These are phyloP conservation scores for Claviceps maximensis DNA, from an alignment of 2,329 filamentous ascomycete genomes.

Conservation along the genomic window DNA sequence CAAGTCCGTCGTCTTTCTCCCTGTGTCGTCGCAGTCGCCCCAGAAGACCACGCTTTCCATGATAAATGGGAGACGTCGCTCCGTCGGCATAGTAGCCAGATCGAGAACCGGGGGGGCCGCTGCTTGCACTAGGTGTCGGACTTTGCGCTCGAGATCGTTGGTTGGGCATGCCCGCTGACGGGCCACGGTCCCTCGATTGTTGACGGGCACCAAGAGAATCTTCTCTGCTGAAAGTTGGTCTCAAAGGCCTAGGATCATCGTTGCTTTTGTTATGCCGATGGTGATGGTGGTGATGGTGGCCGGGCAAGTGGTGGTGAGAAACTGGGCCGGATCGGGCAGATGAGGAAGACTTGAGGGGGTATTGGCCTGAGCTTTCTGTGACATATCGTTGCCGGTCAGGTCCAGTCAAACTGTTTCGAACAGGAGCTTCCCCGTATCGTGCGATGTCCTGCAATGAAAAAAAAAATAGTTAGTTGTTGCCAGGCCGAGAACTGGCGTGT, in stretches of 20 bases:
- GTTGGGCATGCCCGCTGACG: slow-evolving; percentile 31
- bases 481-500: not conserved
- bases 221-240: slow-evolving; percentile 64
- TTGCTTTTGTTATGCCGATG: slow-evolving; percentile 59
- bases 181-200: slow-evolving; percentile 38
- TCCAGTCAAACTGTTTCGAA: slow-evolving; percentile 55
- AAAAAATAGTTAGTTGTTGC: slow-evolving; percentile 1
- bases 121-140: slow-evolving; percentile 65
- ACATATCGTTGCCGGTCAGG: slow-evolving; percentile 57
- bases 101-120: slow-evolving; percentile 37
- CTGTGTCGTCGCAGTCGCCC: slow-evolving; percentile 38
- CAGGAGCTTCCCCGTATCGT: slow-evolving; percentile 64
- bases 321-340: slow-evolving; percentile 46
- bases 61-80: slow-evolving; percentile 45
- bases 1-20: slow-evolving; percentile 38
- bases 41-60: slow-evolving; percentile 38
- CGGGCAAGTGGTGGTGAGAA: slow-evolving; percentile 51
- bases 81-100: slow-evolving; percentile 33
- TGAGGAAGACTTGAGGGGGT: slow-evolving; percentile 47
- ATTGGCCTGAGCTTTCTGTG: slow-evolving; percentile 30
- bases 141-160: slow-evolving; percentile 55
- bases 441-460: slow-evolving; percentile 48
- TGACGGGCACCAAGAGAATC: slow-evolving; percentile 37
- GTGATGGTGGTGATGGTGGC: slow-evolving; percentile 28
- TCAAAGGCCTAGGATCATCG: slow-evolving; percentile 50